Evolutionary conservation across 1,139 yeast genomes (phyloP).

Genomic region (Lodderomyces oxycetoniae): DNA sequence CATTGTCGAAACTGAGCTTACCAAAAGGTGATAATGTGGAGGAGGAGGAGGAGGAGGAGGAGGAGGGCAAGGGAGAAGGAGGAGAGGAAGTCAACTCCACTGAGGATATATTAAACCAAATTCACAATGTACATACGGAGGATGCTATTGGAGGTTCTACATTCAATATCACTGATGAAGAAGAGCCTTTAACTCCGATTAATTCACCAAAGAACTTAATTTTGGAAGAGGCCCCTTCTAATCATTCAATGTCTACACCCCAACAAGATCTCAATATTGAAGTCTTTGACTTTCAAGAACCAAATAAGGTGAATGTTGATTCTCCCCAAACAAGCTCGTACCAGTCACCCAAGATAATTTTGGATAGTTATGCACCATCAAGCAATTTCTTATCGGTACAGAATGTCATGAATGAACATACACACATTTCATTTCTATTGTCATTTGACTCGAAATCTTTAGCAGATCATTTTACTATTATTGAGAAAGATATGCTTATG

Average conservation of each 20-base stretch:
- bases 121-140: constrained; percentile 39
- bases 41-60: constrained; percentile 12
- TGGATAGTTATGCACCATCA: constrained; percentile 34
- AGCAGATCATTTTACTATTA: constrained; percentile 77
- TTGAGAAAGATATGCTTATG: constrained; percentile 76
- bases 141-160: constrained; percentile 31
- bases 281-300: constrained; percentile 6
- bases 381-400: constrained; percentile 30
- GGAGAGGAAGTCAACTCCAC: constrained; percentile 20
- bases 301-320: constrained; percentile 1
- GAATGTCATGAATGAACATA: constrained; percentile 30
- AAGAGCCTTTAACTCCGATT: constrained; percentile 28
- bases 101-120: constrained; percentile 37
- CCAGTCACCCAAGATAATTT: constrained; percentile 32
- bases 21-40: constrained; percentile 8
- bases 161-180: constrained; percentile 20
- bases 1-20: constrained; percentile 13
- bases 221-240: not conserved
- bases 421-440: constrained; percentile 77
- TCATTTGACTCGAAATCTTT: constrained; percentile 61
- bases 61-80: constrained; percentile 1
- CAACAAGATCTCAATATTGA: not conserved
- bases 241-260: constrained; percentile 4
- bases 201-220: not conserved
- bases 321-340: constrained; percentile 6